Evolutionary conservation across 2,329 filamentous ascomycete genomes (phyloP).

Genomic region (Diaporthe batatas): DNA sequence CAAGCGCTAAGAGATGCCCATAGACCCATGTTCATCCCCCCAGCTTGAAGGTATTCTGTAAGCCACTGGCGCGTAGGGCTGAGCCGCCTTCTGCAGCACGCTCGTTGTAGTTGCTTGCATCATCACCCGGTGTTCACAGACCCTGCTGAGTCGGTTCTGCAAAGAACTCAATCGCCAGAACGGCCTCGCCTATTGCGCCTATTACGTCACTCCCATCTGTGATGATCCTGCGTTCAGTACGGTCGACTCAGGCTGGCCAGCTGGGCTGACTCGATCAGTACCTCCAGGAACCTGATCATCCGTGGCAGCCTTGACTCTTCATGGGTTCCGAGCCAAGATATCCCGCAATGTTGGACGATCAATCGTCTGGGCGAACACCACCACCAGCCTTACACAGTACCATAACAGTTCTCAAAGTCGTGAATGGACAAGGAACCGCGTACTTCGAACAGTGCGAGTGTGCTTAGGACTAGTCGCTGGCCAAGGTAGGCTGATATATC

Average conservation of each 20-base stretch:
- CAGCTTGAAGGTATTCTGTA: neutral
- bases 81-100: neutral
- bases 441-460: neutral
- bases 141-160: neutral
- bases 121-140: constrained; percentile 17
- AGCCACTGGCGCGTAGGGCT: neutral
- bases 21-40: neutral
- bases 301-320: constrained; percentile 16
- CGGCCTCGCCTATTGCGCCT: constrained; percentile 2
- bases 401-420: neutral
- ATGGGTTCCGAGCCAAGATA: neutral
- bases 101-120: constrained; percentile 8
- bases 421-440: neutral
- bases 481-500: neutral
- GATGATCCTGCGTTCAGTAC: neutral
- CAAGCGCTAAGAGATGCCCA: neutral
- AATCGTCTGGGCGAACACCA: neutral
- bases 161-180: neutral
- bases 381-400: neutral
- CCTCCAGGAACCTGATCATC: constrained; percentile 8
- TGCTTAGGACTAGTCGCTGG: neutral
- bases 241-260: neutral
- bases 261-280: constrained; percentile 11
- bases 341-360: neutral
- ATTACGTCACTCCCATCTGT: constrained; percentile 2